A percentile compares a stretch with the other conserved stretches of the same genome.
Evolutionary conservation across 2,329 filamentous ascomycete genomes (phyloP).

Genomic region (Cryphonectria radicalis): DNA sequence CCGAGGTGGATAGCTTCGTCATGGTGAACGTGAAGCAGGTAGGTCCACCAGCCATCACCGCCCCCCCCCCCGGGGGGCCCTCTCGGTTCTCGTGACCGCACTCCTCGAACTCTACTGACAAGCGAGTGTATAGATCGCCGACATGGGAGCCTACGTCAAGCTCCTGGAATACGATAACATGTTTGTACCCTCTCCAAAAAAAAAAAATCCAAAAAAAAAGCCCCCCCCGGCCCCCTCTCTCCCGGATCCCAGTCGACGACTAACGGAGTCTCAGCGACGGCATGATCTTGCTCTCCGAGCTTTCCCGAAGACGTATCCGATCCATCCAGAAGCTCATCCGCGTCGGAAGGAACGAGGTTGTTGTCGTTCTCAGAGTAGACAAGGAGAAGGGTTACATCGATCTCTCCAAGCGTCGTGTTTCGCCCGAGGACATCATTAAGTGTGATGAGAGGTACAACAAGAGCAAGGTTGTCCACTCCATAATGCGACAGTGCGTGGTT

Average conservation of each 20-base stretch:
- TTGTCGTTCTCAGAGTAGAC: slow-evolving; percentile 97
- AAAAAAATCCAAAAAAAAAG: background rate
- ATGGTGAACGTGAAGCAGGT: slow-evolving; percentile 99
- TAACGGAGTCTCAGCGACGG: slow-evolving; percentile 61
- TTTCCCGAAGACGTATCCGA: slow-evolving; percentile 96
- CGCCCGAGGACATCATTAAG: slow-evolving; percentile 95
- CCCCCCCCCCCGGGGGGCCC: no score
- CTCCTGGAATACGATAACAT: slow-evolving; percentile 99
- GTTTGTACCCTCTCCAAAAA: slow-evolving; percentile 2
- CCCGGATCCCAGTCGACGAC: background rate
- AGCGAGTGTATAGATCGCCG: slow-evolving; percentile 72
- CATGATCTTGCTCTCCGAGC: slow-evolving; percentile 98
- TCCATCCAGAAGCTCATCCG: slow-evolving; percentile 99
- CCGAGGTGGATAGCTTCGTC: slow-evolving; percentile 98
- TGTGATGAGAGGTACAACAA: slow-evolving; percentile 99
- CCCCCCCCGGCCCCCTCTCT: background rate
- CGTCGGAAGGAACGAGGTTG: slow-evolving; percentile 96
- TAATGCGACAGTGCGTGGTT: slow-evolving; percentile 71
- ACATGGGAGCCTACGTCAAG: slow-evolving; percentile 99
- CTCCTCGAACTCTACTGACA: slow-evolving; percentile 29
- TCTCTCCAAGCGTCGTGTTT: slow-evolving; percentile 97
- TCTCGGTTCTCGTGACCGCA: background rate
- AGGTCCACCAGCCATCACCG: slow-evolving; percentile 37
- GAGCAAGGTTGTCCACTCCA: slow-evolving; percentile 98
- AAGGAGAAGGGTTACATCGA: slow-evolving; percentile 99